These are phyloP conservation scores for Malassezia obtusa DNA, from an alignment of 1,284 basidiomycete species.

Conservation along the genomic window DNA sequence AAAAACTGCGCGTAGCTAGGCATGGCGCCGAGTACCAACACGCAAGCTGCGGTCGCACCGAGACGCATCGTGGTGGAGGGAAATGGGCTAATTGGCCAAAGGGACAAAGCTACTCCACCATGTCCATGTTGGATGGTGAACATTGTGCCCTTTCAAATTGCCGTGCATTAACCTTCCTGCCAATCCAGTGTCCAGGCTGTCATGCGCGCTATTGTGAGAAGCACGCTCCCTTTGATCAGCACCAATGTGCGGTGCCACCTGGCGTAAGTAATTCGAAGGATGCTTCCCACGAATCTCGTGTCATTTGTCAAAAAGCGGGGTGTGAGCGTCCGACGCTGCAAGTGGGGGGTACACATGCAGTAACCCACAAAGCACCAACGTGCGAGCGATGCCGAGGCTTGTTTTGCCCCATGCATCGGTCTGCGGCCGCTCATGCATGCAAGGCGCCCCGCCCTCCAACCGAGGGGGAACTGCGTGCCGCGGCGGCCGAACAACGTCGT, in stretches of 20 bases:
- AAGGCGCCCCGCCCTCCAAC: constrained; percentile 8
- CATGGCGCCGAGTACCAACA: neutral
- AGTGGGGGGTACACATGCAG: neutral
- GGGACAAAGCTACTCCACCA: too few relatives aligned
- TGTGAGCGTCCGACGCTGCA: constrained; percentile 4
- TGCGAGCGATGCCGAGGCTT: constrained; percentile 12
- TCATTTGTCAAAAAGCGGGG: neutral
- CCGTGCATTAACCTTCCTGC: constrained; percentile 6
- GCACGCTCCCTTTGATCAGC: constrained; percentile 5
- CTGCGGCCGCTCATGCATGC: constrained; percentile 6
- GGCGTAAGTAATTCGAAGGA: neutral
- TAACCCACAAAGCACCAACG: constrained; percentile 5
- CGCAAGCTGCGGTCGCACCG: neutral
- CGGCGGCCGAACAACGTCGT: neutral
- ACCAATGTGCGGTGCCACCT: neutral
- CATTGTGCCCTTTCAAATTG: constrained; percentile 8
- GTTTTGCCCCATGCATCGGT: constrained; percentile 9
- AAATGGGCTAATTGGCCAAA: neutral
- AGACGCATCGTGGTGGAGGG: neutral
- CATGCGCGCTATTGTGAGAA: constrained; percentile 1
- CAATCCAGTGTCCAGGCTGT: constrained; percentile 3
- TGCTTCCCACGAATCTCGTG: neutral
- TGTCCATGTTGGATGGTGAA: constrained; percentile 14
- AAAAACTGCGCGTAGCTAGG: constrained; percentile 8
- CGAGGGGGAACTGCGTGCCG: neutral